Conservation (phyloP, 176 grass and related monocot species). For the Stipa capillata region DNA sequence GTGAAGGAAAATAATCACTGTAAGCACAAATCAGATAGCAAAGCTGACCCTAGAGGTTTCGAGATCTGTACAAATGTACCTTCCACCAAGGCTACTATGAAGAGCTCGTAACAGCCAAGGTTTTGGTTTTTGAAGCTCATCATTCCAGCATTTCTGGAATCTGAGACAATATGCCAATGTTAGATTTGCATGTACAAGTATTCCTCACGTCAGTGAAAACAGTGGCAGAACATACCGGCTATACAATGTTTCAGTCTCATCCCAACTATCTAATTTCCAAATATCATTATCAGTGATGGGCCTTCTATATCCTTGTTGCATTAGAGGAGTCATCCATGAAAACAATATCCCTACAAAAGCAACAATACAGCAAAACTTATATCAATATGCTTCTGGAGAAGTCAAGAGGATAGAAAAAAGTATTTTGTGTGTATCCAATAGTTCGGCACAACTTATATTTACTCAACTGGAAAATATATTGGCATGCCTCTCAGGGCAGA, state of each 20-base stretch:
- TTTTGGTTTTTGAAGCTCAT: slow-evolving; percentile 73
- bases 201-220: background rate
- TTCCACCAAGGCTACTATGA: slow-evolving; percentile 69
- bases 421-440: slow-evolving; percentile 1
- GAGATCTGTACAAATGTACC: slow-evolving; percentile 39
- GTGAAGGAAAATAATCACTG: slow-evolving; percentile 6
- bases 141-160: slow-evolving; percentile 75
- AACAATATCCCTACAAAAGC: slow-evolving; percentile 66
- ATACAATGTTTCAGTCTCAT: slow-evolving; percentile 86
- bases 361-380: slow-evolving; percentile 1
- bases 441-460: slow-evolving; percentile 16
- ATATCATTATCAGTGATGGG: slow-evolving; percentile 91
- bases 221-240: slow-evolving; percentile 54
- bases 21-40: background rate
- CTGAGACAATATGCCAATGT: slow-evolving; percentile 35
- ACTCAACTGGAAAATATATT: slow-evolving; percentile 75
- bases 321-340: slow-evolving; percentile 97
- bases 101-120: slow-evolving; percentile 91
- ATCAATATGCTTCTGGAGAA: background rate
- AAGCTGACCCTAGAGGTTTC: background rate
- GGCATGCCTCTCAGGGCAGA: slow-evolving; percentile 75
- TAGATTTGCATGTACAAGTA: slow-evolving; percentile 10
- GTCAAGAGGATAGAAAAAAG: background rate
- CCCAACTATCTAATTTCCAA: slow-evolving; percentile 95
- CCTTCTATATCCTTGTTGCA: slow-evolving; percentile 86